Base-by-base conservation (phyloP, 306 rosid genomes). In the Clitoria ternatea region DNA sequence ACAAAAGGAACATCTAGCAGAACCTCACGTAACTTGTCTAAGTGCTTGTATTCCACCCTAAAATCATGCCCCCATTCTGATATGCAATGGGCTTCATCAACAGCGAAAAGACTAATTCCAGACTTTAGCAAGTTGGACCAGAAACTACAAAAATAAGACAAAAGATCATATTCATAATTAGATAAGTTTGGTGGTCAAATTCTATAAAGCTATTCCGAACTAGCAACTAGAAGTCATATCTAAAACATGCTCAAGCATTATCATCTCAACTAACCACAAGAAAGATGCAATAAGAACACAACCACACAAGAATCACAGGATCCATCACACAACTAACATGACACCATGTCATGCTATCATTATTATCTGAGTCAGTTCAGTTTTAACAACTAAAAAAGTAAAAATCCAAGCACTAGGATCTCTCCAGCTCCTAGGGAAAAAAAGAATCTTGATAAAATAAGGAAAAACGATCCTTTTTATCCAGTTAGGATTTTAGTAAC, bases 41-140 rank as follows among this genome's bases (percentile, higher is more conserved):
- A 69, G 15, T 72, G 80, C 85, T 92, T 87, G 90, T 92, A 92
- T 42, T 87, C 96, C 60, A 84, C 85, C 89, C 98, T 89, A 83
- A 92, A 92, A 82, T 89, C 89, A 84, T 89, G 92, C 60, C 98
- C 98, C 98, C 98, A 92, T 75, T 89, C 95, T 11, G 98, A 89
- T 81, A 89, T 92, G 80, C 98, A 92, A 75, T 92, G 98, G 40
- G 98, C 96, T 77, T 89, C 98, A 73, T 92, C 96, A 84, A 92
- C 89, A 64, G 98, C 96, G 74, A 92, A 81, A 77, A 89, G 87
- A 80, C 87, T 87, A 76, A 92, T 83, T 43, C 98, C 98, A 23
- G 55, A 68, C 79, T 87, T 83, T 26, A 78, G 90, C 85, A 92
- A 86, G 42, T 92, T 92, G 52, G 89, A 86, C 98, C 98, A 92